Percentiles rank a stretch among this genome's conserved stretches.
Conservation (phyloP, 2,329 filamentous ascomycete species). For the Verticillium nubilum region DNA sequence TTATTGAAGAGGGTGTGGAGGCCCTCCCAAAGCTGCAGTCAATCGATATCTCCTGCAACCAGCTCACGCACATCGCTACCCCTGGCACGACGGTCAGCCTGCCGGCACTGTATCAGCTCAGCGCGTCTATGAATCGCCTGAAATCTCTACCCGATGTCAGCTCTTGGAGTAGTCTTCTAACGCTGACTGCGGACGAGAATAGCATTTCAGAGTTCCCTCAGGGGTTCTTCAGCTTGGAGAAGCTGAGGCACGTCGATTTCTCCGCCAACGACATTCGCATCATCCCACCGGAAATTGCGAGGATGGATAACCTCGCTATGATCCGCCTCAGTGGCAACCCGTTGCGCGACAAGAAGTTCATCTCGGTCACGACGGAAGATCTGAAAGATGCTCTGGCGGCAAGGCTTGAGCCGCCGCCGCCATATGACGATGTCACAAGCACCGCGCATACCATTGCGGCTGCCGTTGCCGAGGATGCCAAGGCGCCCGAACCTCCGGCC, state of each 20-base stretch:
- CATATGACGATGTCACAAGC: conserved; percentile 24
- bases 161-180: conserved; percentile 68
- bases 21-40: conserved; percentile 61
- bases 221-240: conserved; percentile 63
- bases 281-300: conserved; percentile 69
- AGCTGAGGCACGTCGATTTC: conserved; percentile 73
- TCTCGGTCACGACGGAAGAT: conserved; percentile 73
- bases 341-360: conserved; percentile 78
- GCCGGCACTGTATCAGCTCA: conserved; percentile 67
- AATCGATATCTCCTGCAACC: conserved; percentile 74
- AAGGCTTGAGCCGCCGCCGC: conserved; percentile 55
- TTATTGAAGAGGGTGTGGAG: conserved; percentile 60
- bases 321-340: conserved; percentile 86
- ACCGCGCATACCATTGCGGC: conserved; percentile 11
- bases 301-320: conserved; percentile 72
- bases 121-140: conserved; percentile 77
- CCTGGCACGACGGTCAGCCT: conserved; percentile 46
- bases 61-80: conserved; percentile 51
- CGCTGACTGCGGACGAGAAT: conserved; percentile 77
- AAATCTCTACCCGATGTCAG: conserved; percentile 66
- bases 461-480: conserved; percentile 22
- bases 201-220: conserved; percentile 68
- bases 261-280: conserved; percentile 76
- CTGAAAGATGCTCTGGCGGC: conserved; percentile 68
- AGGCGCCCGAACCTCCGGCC: conserved; percentile 16